Evolutionary conservation across 129 eudicot species (phyloP).

Genomic region (Oenanthe sinensis): DNA sequence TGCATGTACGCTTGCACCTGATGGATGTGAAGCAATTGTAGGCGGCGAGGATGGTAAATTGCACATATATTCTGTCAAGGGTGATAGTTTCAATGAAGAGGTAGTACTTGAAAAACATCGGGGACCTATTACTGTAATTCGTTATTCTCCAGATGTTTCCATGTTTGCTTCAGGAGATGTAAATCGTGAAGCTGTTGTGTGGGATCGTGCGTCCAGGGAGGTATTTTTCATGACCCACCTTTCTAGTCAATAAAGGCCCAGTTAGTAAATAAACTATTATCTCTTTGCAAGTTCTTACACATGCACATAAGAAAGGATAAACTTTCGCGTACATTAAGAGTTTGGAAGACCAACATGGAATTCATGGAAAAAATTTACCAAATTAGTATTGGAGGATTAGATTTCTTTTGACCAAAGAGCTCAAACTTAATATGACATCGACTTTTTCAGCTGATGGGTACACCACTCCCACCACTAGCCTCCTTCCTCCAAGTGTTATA

Average conservation of each 20-base stretch:
- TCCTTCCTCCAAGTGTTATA: background rate
- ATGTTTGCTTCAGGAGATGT: conserved; percentile 94
- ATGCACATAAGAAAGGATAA: background rate
- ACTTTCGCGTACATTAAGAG: background rate
- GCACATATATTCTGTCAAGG: conserved; percentile 66
- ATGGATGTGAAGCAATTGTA: conserved; percentile 83
- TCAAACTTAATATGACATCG: background rate
- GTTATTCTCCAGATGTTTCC: conserved; percentile 91
- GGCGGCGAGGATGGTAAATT: conserved; percentile 94
- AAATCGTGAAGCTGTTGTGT: conserved; percentile 93
- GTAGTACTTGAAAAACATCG: conserved; percentile 89
- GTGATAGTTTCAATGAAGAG: conserved; percentile 70
- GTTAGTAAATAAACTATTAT: background rate
- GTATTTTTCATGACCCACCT: conserved; percentile 27
- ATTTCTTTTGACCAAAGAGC: background rate
- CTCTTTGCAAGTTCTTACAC: background rate
- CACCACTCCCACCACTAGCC: background rate
- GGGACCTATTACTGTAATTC: conserved; percentile 80
- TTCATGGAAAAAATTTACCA: background rate
- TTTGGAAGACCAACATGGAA: background rate
- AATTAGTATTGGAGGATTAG: background rate
- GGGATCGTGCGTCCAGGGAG: conserved; percentile 87
- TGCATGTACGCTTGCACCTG: conserved; percentile 75
- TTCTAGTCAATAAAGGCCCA: background rate
- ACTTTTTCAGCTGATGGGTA: background rate